These are phyloP conservation scores for Globisporangium nagaii DNA, from an alignment of 352 stramenopile genomes.

Conservation along the genomic window DNA sequence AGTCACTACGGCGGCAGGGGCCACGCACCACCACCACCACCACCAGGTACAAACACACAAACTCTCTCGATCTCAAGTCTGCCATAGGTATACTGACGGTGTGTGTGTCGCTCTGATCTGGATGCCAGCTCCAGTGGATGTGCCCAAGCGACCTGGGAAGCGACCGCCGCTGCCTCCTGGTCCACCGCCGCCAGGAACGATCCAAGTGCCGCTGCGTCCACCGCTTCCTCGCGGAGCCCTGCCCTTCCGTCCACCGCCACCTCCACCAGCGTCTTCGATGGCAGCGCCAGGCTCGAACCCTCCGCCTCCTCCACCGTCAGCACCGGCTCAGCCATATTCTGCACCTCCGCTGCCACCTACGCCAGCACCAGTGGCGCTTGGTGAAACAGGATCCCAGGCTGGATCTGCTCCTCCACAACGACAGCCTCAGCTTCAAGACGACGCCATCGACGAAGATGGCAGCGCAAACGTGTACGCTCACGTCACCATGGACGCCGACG, in stretches of 20 bases:
- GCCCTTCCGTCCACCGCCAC: constrained; percentile 25
- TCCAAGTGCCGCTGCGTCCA: constrained; percentile 50
- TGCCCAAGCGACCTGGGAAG: constrained; percentile 42
- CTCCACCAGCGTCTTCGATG: constrained; percentile 16
- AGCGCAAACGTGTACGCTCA: neutral
- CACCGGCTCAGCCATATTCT: neutral
- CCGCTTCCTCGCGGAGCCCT: constrained; percentile 41
- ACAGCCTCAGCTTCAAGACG: neutral
- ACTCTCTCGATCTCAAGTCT: too few species aligned
- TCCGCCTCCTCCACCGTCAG: neutral
- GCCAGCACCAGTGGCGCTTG: neutral
- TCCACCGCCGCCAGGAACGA: constrained; percentile 48
- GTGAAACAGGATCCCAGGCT: neutral
- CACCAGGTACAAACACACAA: constrained; percentile 4
- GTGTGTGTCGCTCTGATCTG: too few species aligned
- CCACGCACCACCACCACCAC: neutral
- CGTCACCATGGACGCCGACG: constrained; percentile 8
- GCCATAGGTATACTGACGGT: too few species aligned
- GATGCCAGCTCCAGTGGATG: neutral
- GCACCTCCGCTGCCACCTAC: neutral
- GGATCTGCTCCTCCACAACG: constrained; percentile 1
- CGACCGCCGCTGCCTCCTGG: constrained; percentile 47
- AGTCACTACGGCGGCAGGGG: neutral
- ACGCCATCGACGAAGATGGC: neutral
- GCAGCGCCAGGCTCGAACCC: too few species aligned